Conservation (phyloP, 164 flowering plant genomes). For the Nelumbo lutea region DNA sequence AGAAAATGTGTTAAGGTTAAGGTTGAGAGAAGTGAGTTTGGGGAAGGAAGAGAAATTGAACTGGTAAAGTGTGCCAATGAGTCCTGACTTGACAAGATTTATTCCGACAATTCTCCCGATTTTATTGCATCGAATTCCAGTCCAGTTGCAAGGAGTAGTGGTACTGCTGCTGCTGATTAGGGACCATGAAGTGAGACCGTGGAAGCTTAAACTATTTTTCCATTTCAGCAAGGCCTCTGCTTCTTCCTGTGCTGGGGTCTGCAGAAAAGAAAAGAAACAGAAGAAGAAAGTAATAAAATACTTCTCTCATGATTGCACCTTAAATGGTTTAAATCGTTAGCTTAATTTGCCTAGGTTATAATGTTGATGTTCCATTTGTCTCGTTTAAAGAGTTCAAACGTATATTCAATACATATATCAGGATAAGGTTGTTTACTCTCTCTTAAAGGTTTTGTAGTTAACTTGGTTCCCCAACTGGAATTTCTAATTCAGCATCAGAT, state of each 20-base stretch:
- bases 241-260: constrained; percentile 17
- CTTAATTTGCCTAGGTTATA: too few relatives aligned
- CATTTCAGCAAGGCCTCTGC: constrained; percentile 23
- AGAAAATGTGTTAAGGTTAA: constrained; percentile 4
- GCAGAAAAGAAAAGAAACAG: background rate
- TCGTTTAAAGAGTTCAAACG: too few relatives aligned
- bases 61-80: constrained; percentile 16
- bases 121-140: constrained; percentile 18
- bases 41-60: constrained; percentile 16
- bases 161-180: constrained; percentile 7
- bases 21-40: constrained; percentile 16
- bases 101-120: constrained; percentile 3
- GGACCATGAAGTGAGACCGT: constrained; percentile 22
- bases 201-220: constrained; percentile 21
- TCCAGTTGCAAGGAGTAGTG: constrained; percentile 22
- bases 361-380: too few relatives aligned
- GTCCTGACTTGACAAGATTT: background rate
- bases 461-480: too few relatives aligned
- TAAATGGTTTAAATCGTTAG: background rate
- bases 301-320: constrained; percentile 1
- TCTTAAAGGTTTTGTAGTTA: too few relatives aligned
- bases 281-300: constrained; percentile 2
- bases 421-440: too few relatives aligned
- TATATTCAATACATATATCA: too few relatives aligned
- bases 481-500: too few relatives aligned